A percentile compares a stretch with the other conserved stretches of the same genome.
These are phyloP conservation scores for Phycomyces nitens DNA, from an alignment of 192 early-diverging fungal species.

Conservation along the genomic window DNA sequence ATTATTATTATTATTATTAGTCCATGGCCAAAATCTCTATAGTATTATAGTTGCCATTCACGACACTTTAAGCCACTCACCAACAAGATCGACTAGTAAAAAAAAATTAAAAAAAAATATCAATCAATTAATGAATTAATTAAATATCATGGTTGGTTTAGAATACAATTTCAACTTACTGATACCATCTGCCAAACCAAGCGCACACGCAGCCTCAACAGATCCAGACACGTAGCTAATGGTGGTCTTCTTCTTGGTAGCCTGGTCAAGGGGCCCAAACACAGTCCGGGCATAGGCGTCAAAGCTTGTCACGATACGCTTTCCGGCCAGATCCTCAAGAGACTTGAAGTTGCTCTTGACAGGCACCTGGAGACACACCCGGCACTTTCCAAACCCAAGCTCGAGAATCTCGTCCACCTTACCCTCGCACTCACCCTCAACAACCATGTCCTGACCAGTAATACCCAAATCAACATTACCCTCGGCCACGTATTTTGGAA, in stretches of 20 bases:
- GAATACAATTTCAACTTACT: constrained; percentile 48
- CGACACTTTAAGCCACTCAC: constrained; percentile 9
- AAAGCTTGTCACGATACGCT: constrained; percentile 93
- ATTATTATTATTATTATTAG: too few species aligned
- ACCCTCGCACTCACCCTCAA: constrained; percentile 72
- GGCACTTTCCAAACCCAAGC: constrained; percentile 92
- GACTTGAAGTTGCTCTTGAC: constrained; percentile 43
- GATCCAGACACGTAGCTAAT: constrained; percentile 89
- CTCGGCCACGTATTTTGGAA: constrained; percentile 91
- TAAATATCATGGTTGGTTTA: neutral
- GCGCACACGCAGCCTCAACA: constrained; percentile 93
- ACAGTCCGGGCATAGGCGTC: constrained; percentile 61
- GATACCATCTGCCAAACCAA: constrained; percentile 96
- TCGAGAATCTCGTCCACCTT: constrained; percentile 67
- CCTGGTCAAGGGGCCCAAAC: constrained; percentile 75
- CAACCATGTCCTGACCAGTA: constrained; percentile 94
- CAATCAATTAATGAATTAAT: neutral
- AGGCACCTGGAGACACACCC: constrained; percentile 90
- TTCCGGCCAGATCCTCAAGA: constrained; percentile 77
- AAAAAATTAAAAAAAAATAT: constrained; percentile 8
- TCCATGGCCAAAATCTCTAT: too few species aligned
- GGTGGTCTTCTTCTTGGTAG: constrained; percentile 55
- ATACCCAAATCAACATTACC: constrained; percentile 97
- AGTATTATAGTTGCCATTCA: too few species aligned
- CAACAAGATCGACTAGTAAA: constrained; percentile 47